Base-by-base conservation (phyloP, 805 yeast genomes). In the Wickerhamiella musiphila region DNA sequence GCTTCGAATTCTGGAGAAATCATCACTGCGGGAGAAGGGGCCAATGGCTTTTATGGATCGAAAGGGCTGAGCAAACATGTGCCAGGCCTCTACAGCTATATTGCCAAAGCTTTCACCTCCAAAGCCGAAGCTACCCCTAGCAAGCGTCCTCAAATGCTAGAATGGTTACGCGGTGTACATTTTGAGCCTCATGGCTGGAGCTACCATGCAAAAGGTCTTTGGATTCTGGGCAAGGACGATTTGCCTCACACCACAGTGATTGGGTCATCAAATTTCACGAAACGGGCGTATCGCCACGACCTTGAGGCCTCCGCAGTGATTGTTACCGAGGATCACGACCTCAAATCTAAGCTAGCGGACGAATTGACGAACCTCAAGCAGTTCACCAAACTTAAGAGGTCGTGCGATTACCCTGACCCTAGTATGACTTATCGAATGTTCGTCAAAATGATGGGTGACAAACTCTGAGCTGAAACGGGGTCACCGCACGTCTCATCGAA, bases 161-260 rank as follows among this genome's bases (percentile, higher is more conserved):
- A 86, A 53, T 90, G 98, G 98, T 66, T 68, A 46, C 70, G 68
- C 30, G 98, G 98, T 1, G 59, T 71, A 3, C 93, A 82, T 3
- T 81, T 82, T 48, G 67, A 77, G 6, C 66, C 73, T 1, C 66
- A 61, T 18, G 98, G 98, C 1, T 86, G 98, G 96, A 79, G 95
- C 0, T 90, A 90, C 52, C 98, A 90, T 49, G 96, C 98, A 10
- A 90, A 90, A 50, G 98, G 98, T 1, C 57, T 86, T 4, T 90
- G 96, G 96, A 56, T 79, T 0, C 61, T 25, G 28, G 18, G 21
- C 4, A 7, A 5, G 4, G 29, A n/a, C 10, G 18, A 19, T 6
- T 6, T 14, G 9, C 94, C 95, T 2, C 63, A 75, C 13, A 56
- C 81, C 9, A 79, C 94, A 0, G 70, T 84, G 5, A 65, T 90